A percentile compares a stretch with the other conserved stretches of the same genome.
Conservation (phyloP, 805 yeast species). For the Ogataea populi-albae region DNA sequence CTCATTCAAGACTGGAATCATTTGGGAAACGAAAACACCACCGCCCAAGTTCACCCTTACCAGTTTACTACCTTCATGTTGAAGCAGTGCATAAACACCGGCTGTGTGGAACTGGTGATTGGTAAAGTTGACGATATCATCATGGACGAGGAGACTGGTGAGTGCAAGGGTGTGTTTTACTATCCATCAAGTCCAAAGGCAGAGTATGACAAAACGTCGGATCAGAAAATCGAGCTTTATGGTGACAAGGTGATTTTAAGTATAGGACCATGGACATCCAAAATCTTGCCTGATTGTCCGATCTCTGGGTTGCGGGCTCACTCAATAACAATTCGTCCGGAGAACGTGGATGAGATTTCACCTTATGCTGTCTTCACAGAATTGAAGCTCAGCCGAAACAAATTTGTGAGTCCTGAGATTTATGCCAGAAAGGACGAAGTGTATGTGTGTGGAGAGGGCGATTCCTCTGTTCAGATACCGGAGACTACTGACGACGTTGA, state of each 20-base stretch:
- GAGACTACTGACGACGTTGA: constrained; percentile 93
- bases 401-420: constrained; percentile 86
- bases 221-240: constrained; percentile 42
- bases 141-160: constrained; percentile 59
- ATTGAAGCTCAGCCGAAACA: constrained; percentile 61
- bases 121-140: constrained; percentile 78
- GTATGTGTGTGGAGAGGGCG: constrained; percentile 97
- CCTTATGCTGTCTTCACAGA: constrained; percentile 96
- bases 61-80: constrained; percentile 84
- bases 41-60: constrained; percentile 97
- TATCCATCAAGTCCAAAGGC: constrained; percentile 37
- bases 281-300: constrained; percentile 87
- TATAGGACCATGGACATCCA: constrained; percentile 97
- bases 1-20: constrained; percentile 71
- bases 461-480: constrained; percentile 83
- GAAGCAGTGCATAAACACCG: constrained; percentile 75
- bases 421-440: constrained; percentile 95
- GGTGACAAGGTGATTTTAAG: constrained; percentile 82
- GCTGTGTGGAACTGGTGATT: constrained; percentile 76
- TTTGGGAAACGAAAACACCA: constrained; percentile 79
- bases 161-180: constrained; percentile 72
- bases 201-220: constrained; percentile 28
- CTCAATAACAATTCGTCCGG: constrained; percentile 86
- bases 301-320: constrained; percentile 93
- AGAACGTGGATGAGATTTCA: constrained; percentile 64